These are phyloP conservation scores for Candida broadrunensis DNA, from an alignment of 805 yeast species.

Conservation along the genomic window DNA sequence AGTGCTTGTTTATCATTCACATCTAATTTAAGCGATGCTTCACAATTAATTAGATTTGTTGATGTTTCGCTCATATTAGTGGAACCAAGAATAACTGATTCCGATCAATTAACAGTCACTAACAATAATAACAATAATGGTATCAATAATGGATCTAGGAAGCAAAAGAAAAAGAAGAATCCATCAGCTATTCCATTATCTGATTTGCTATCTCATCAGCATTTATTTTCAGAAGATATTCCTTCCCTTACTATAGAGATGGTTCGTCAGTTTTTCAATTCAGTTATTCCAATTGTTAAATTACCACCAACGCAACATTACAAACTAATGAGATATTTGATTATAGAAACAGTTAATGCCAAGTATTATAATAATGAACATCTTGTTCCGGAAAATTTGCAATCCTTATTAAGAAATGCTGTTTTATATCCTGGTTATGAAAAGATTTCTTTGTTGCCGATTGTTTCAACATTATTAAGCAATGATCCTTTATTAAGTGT, in stretches of 20 bases:
- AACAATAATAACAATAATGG: conserved; percentile 1
- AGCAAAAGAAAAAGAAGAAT: conserved; percentile 41
- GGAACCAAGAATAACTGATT: conserved; percentile 29
- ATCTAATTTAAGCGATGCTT: conserved; percentile 45
- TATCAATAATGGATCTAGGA: conserved; percentile 18
- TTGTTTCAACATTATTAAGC: conserved; percentile 53
- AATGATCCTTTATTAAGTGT: conserved; percentile 54
- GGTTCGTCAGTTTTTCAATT: conserved; percentile 47
- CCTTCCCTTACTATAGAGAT: conserved; percentile 29
- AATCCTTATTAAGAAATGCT: conserved; percentile 44
- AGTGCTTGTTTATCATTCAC: conserved; percentile 29
- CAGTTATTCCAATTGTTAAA: conserved; percentile 44
- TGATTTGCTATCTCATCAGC: conserved; percentile 66
- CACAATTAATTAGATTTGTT: conserved; percentile 52
- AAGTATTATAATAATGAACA: conserved; percentile 19
- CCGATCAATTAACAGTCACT: conserved; percentile 3
- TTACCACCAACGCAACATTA: conserved; percentile 65
- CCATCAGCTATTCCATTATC: conserved; percentile 51
- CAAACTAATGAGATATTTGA: conserved; percentile 43
- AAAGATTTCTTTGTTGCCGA: conserved; percentile 65
- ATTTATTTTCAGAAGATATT: conserved; percentile 46
- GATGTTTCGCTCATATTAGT: conserved; percentile 49
- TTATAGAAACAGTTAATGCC: conserved; percentile 34
- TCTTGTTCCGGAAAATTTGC: conserved; percentile 30
- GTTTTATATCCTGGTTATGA: conserved; percentile 69